These are phyloP conservation scores for Cyclostephanos tholiformis DNA, from an alignment of 108 stramenopile genomes.

Conservation along the genomic window DNA sequence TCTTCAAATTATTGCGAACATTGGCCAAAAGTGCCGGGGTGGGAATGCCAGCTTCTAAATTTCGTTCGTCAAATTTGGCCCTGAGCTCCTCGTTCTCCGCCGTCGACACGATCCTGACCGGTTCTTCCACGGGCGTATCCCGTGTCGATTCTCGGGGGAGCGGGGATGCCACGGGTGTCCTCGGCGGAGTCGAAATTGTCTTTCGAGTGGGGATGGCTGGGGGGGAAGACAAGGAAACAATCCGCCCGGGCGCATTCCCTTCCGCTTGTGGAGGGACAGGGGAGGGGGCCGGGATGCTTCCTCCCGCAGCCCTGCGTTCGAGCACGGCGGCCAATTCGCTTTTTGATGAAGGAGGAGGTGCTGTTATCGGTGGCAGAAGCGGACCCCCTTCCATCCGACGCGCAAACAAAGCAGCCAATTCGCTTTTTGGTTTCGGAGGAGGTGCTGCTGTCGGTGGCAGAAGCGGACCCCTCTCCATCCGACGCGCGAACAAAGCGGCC, in stretches of 20 bases:
- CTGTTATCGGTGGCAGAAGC: neutral
- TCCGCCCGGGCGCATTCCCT: neutral
- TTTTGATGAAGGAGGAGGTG: neutral
- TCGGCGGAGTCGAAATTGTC: neutral
- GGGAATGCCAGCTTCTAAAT: slow-evolving; percentile 41
- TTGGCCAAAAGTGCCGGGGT: slow-evolving; percentile 34
- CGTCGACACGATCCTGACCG: neutral
- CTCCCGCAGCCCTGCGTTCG: neutral
- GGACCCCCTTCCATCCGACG: neutral
- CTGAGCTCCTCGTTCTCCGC: slow-evolving; percentile 3
- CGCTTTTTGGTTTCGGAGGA: neutral
- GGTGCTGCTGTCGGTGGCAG: neutral
- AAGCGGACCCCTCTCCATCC: neutral
- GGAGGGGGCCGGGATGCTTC: neutral
- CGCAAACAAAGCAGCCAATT: slow-evolving; percentile 12
- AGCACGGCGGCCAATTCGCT: neutral
- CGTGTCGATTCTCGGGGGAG: neutral
- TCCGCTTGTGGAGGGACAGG: neutral
- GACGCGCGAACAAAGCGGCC: slow-evolving; percentile 10
- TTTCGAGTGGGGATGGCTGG: neutral
- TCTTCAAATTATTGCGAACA: slow-evolving; percentile 41
- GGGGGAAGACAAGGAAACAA: neutral
- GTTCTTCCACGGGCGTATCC: neutral
- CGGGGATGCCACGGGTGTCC: neutral
- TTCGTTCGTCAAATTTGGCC: slow-evolving; percentile 10